Base-by-base conservation (phyloP, 2,329 filamentous ascomycete genomes). In the Calycina herbarum region DNA sequence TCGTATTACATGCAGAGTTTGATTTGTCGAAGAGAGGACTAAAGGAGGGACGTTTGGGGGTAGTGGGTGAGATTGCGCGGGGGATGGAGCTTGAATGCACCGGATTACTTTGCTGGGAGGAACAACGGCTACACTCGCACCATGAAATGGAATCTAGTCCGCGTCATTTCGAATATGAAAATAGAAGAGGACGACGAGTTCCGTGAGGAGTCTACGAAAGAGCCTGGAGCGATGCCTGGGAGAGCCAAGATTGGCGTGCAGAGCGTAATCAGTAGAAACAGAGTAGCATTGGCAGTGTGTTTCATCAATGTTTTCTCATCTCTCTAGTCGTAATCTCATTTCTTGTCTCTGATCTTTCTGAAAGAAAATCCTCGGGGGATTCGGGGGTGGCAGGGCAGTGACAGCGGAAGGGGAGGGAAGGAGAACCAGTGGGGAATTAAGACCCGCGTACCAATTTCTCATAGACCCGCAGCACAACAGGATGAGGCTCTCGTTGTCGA, bases 81-180 rank as follows among this genome's bases (percentile, higher is more conserved):
- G 48, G 8, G 8, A 54, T 11, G 48, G 20, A 13, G 48, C 20
- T 24, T 54, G 20, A 54, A 54, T 54, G 20, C 11, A 24, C 48
- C 48, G 24, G 48, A 54, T 54, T 54, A 24, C n/a, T 54, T 54
- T 24, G 24, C 48, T 54, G 10, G 13, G 20, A 20, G 48, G 48
- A 54, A 54, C 20, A 54, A 24, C 45, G 45, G 45, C 45, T 54
- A 54, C 48, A 54, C 27, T 54, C 48, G 48, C 45, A 51, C 10
- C 8, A 20, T 51, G 20, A 11, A 10, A 24, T 24, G 20, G 45
- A 54, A 24, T 24, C 48, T 24, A 6, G 20, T 13, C 20, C 13
- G 24, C 20, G 10, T 54, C 48, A 24, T 13, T 54, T 54, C 4
- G 10, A 27, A 54, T 54, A 27, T 13, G 20, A 24, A 54, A 54